Evolutionary conservation across 495 filamentous ascomycete species (phyloP).

Genomic region (Bombardia bombarda): DNA sequence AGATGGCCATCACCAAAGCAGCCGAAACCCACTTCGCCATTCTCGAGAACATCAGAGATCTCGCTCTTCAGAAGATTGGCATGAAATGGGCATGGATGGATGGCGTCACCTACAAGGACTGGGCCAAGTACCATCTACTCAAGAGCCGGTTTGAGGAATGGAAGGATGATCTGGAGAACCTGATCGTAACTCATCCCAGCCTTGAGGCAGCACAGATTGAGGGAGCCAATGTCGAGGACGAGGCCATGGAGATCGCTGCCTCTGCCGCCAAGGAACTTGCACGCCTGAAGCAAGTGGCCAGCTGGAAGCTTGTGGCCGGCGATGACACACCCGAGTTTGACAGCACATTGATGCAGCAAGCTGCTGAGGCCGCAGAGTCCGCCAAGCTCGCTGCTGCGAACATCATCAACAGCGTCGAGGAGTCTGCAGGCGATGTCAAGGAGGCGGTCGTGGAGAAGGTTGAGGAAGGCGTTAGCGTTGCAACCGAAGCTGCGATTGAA

Average conservation of each 20-base stretch:
- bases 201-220: slow-evolving; percentile 61
- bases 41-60: slow-evolving; percentile 74
- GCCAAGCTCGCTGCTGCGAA: slow-evolving; percentile 15
- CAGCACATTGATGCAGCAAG: slow-evolving; percentile 32
- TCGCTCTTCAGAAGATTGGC: slow-evolving; percentile 89
- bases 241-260: slow-evolving; percentile 74
- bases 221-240: slow-evolving; percentile 60
- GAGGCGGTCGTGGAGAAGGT: slow-evolving; percentile 16
- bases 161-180: slow-evolving; percentile 66
- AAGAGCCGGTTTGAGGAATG: slow-evolving; percentile 79
- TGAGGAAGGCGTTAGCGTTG: slow-evolving; percentile 10
- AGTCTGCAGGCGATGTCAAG: slow-evolving; percentile 5
- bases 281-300: slow-evolving; percentile 73
- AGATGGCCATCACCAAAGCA: slow-evolving; percentile 60
- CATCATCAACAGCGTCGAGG: slow-evolving; percentile 5
- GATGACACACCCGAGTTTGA: slow-evolving; percentile 74
- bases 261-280: slow-evolving; percentile 74
- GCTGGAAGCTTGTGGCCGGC: slow-evolving; percentile 73
- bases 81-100: slow-evolving; percentile 98
- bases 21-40: slow-evolving; percentile 76
- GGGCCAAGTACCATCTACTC: slow-evolving; percentile 81
- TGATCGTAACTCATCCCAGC: slow-evolving; percentile 64
- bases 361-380: slow-evolving; percentile 31
- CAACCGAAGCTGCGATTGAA: slow-evolving; percentile 2
- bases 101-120: slow-evolving; percentile 90